phyloP scores from a whole-genome alignment of 108 stramenopile genomes.

The Cyclotella cryptica region DNA sequence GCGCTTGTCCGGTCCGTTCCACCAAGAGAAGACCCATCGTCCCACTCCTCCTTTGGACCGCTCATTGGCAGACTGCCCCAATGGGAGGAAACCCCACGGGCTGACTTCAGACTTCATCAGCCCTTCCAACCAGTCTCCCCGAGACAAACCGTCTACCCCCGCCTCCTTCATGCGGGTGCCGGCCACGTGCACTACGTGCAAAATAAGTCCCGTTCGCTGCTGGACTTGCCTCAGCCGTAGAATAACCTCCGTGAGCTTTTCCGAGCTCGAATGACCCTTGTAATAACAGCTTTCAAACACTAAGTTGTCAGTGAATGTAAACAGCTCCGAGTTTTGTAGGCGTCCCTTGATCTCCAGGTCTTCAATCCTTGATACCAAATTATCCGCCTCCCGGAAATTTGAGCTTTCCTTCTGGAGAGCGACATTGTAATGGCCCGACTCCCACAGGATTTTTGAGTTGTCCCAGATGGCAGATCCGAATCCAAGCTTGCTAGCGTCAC shows the following conservation, averaged over 20 bases:
- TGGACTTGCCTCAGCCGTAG: conserved; percentile 20
- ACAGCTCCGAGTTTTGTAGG: conserved; percentile 34
- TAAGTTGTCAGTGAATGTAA: conserved; percentile 59
- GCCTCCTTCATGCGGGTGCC: too few relatives aligned
- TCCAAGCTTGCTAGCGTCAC: background rate
- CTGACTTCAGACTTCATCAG: conserved; percentile 40
- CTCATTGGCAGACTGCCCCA: conserved; percentile 13
- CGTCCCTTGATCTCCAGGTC: conserved; percentile 1
- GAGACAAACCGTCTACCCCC: too few relatives aligned
- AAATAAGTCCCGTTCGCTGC: background rate
- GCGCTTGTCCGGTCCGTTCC: background rate
- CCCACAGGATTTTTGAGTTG: background rate
- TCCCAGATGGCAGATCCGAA: conserved; percentile 6
- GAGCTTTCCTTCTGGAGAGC: conserved; percentile 11
- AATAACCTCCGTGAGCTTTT: too few relatives aligned
- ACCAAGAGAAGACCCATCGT: background rate
- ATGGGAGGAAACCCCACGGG: conserved; percentile 7
- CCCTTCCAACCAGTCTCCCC: too few relatives aligned
- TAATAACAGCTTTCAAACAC: too few relatives aligned
- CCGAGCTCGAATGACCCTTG: too few relatives aligned
- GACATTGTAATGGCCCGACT: conserved; percentile 19
- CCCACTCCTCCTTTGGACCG: background rate
- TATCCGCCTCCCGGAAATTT: conserved; percentile 45
- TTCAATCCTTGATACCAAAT: too few relatives aligned
- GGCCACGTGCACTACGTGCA: conserved; percentile 28